phyloP scores from a whole-genome alignment of 164 flowering plant genomes.

The Houttuynia cordata region DNA sequence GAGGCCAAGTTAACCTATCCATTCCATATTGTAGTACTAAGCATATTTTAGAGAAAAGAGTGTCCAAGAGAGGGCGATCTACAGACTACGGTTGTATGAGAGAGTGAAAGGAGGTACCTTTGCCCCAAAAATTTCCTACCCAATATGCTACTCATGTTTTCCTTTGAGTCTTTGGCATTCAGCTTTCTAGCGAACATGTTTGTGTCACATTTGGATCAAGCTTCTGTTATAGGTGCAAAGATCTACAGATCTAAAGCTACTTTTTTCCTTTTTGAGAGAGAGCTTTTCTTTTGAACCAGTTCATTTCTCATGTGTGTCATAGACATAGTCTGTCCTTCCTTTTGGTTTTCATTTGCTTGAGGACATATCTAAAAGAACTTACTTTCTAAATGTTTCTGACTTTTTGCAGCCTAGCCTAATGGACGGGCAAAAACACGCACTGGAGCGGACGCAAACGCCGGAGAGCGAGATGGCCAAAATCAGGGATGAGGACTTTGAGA shows the following conservation, averaged over 20 bases:
- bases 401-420: constrained; percentile 50
- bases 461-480: constrained; percentile 30
- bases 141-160: too few species aligned
- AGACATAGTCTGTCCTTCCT: neutral
- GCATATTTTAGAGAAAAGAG: too few species aligned
- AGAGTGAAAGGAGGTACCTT: neutral
- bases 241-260: too few species aligned
- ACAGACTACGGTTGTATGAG: neutral
- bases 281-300: too few species aligned
- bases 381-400: neutral
- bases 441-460: constrained; percentile 32
- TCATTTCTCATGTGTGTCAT: neutral
- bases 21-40: too few species aligned
- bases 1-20: too few species aligned
- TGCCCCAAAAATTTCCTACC: neutral
- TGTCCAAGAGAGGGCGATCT: neutral
- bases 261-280: too few species aligned
- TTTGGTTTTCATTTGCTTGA: neutral
- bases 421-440: constrained; percentile 35
- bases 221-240: too few species aligned
- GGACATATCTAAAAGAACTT: constrained; percentile 1
- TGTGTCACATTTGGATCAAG: too few species aligned
- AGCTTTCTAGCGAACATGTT: too few species aligned
- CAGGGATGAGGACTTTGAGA: constrained; percentile 65
- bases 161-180: too few species aligned